Conservation (phyloP, 2,329 filamentous ascomycete genomes). For the Aspergillus aculeatus region DNA sequence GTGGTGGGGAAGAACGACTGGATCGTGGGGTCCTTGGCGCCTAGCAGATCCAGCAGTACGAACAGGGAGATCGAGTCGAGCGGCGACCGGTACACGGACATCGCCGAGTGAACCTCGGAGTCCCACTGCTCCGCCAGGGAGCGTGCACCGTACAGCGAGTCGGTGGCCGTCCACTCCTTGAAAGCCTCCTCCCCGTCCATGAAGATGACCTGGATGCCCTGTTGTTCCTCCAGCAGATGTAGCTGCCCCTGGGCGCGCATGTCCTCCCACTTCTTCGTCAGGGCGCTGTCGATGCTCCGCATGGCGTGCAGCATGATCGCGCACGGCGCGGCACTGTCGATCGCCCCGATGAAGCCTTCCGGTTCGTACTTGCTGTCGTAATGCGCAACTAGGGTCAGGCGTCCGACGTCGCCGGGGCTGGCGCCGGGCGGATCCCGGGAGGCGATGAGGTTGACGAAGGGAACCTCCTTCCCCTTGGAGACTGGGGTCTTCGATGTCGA, state of each 20-base stretch:
- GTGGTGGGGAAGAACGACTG: constrained; percentile 87
- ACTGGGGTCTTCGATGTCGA: constrained; percentile 80
- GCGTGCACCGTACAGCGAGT: constrained; percentile 85
- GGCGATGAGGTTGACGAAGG: constrained; percentile 84
- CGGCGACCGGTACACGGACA: constrained; percentile 71
- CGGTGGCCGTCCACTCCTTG: constrained; percentile 70
- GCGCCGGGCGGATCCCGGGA: constrained; percentile 85
- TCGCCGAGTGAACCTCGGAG: constrained; percentile 62
- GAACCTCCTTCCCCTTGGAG: constrained; percentile 67
- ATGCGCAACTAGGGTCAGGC: constrained; percentile 86
- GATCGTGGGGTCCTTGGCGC: constrained; percentile 64
- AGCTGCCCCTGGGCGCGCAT: constrained; percentile 62
- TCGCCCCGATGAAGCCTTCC: constrained; percentile 86
- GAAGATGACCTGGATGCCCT: constrained; percentile 83
- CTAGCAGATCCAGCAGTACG: constrained; percentile 86
- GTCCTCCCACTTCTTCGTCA: constrained; percentile 77
- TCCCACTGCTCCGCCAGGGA: constrained; percentile 84
- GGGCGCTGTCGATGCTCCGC: constrained; percentile 71
- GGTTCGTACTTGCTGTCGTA: constrained; percentile 84
- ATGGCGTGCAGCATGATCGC: constrained; percentile 89
- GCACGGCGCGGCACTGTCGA: constrained; percentile 89
- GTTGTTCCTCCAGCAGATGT: constrained; percentile 65
- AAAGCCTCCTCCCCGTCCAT: constrained; percentile 96
- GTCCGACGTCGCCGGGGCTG: constrained; percentile 68
- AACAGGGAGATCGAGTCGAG: constrained; percentile 83